Conservation (phyloP, 2,329 filamentous ascomycete species). For the Fusarium metavorans region DNA sequence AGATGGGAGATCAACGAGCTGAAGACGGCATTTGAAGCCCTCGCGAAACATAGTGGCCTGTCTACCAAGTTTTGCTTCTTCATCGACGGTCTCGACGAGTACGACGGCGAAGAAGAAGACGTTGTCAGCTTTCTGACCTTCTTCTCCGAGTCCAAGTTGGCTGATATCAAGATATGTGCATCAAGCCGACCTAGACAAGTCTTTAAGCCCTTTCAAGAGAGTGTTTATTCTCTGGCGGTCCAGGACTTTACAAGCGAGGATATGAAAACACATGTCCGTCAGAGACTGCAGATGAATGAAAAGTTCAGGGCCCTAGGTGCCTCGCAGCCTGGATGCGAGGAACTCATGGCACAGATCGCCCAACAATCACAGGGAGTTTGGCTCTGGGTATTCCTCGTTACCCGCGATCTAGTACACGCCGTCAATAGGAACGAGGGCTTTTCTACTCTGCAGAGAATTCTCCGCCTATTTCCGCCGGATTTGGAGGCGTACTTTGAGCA, state of each 20-base stretch:
- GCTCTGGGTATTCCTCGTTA: constrained; percentile 10
- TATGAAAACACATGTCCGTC: not conserved
- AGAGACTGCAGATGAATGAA: not conserved
- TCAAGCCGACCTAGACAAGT: not conserved
- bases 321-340: not conserved
- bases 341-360: not conserved
- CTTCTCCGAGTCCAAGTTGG: not conserved
- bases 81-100: not conserved
- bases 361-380: constrained; percentile 15
- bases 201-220: not conserved
- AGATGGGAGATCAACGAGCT: not conserved
- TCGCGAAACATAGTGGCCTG: not conserved
- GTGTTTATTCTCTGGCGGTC: not conserved
- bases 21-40: not conserved
- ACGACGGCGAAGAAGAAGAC: not conserved
- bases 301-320: not conserved
- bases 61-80: not conserved
- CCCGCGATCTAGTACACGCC: not conserved
- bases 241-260: not conserved
- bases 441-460: not conserved
- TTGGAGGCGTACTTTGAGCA: constrained; percentile 1
- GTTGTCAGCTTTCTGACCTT: not conserved
- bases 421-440: not conserved
- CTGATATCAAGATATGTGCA: not conserved
- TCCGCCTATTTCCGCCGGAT: not conserved